Conservation (phyloP, 768 basidiomycete genomes). For the Calocera cornea region DNA sequence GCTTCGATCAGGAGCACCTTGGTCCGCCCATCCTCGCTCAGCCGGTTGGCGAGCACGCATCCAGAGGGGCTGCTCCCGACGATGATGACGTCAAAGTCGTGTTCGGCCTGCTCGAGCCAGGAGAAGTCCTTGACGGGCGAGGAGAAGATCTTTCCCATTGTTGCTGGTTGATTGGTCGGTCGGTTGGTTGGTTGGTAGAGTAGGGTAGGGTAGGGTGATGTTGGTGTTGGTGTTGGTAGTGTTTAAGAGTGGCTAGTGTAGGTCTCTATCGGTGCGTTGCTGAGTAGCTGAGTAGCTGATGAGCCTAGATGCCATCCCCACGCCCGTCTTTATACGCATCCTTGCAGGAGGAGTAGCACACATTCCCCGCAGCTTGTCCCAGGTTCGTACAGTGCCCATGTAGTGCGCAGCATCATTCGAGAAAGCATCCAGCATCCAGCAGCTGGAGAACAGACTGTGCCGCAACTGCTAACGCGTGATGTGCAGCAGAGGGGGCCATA, state of each 20-base stretch:
- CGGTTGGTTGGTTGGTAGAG: not conserved
- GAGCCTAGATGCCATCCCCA: not conserved
- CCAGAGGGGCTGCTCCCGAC: constrained; percentile 30
- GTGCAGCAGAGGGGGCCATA: too few relatives aligned
- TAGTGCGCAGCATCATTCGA: too few relatives aligned
- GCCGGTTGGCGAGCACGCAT: constrained; percentile 29
- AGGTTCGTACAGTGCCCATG: too few relatives aligned
- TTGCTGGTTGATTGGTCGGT: not conserved
- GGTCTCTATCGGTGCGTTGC: not conserved
- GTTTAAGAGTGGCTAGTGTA: not conserved
- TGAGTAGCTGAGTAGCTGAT: not conserved
- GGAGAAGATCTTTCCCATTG: not conserved
- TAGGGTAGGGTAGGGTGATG: too few relatives aligned
- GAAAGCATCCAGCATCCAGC: too few relatives aligned
- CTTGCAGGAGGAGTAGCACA: not conserved
- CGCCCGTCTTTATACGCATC: not conserved
- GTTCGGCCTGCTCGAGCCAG: not conserved
- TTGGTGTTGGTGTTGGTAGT: not conserved
- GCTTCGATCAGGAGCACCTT: constrained; percentile 30
- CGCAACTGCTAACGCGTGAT: too few relatives aligned
- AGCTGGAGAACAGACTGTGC: too few relatives aligned
- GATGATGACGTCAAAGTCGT: constrained; percentile 10
- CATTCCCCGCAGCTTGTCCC: too few relatives aligned
- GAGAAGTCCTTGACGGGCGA: not conserved
- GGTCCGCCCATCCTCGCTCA: constrained; percentile 23